Evolutionary conservation across 768 basidiomycete species (phyloP), one percentile per base, ranked within the genome.

Genomic region (Suillus subaureus): DNA sequence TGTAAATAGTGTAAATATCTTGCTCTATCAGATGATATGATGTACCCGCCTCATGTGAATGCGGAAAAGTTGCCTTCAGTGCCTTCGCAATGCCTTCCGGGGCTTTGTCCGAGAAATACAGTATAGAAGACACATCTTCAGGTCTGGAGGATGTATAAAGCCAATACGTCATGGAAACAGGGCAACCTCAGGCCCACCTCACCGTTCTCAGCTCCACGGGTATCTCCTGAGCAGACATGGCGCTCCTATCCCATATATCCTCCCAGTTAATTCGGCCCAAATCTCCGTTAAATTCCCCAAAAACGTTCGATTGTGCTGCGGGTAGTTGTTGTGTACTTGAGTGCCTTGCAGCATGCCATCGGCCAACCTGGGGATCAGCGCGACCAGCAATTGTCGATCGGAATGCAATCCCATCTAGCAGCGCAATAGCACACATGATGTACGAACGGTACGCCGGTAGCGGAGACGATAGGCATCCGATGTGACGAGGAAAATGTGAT

Each of bases 381-480:
- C 79, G 79, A 13, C 92, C 91, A 1, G 84, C 83, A 62, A 92
- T 84, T 1, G 80, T 82, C 11, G 90, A 91, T n/a, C 83, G 82
- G 70, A 92, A 92, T 1, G 84, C 76, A 1, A 80, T 76, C 13
- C 83, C 83, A 9, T 72, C 61, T 0, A 74, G 66, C 2, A 79
- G 69, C 61, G 86, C 81, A 61, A 90, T 85, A 86, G 70, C 89
- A 91, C 1, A 83, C 78, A 37, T 87, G 73, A 26, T 75, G 64
- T 33, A 70, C 75, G 35, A 69, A 62, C 23, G 51, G 62, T 26
- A 61, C 61, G 54, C 58, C 61, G 79, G 78, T 16, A 85, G 68
- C 1, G 85, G 83, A 1, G 85, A 83, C 13, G 87, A 84, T 52
- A 92, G 82, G 70, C 90, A 92, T 4, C 91, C 91, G 21, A 89